Base-by-base conservation (phyloP, 208 protist species). In the Acanthamoeba sp. region DNA sequence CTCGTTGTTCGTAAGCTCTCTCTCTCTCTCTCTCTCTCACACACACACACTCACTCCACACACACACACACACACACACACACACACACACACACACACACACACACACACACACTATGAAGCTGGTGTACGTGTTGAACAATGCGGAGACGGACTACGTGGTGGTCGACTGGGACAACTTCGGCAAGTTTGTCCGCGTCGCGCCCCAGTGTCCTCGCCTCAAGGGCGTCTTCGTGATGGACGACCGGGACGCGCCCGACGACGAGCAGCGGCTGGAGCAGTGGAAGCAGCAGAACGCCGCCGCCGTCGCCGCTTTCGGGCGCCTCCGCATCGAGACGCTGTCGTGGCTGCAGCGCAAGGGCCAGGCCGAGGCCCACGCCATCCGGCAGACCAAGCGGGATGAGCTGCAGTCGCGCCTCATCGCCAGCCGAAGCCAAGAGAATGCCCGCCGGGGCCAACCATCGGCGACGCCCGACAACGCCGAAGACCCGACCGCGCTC, bases 101-200 rank as follows among this genome's bases (percentile, higher is more conserved):
- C 2, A 18, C 48, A 22, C 50, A 14, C 18, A 0, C 50, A 20
- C 50, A 22, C 50, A 55, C 16, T 14, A 18, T 0, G 36, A 7
- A 80, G 71, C 16, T 73, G 22, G 73, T 64, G 32, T 89, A 66
- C 42, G 78, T 95, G 20, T 24, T 95, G 34, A 48, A 82, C 32
- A 38, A 95, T 27, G 29, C 94, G 3, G 78, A 92, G 34, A 27
- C 22, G 24, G 29, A 45, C 64, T 59, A 29, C 29, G 50, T 95
- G 0, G 34, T 95, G 57, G 80, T 16, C 2, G 80, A 88, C 36
- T 80, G 71, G 71, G 80, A 24, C 45, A 88, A 50, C 27, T 40
- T 62, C 9, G 45, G 14, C 12, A 59, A 29, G 36, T 59, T 88
- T 55, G 45, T 88, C n/a, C 18, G 5, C 14, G 10, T 62, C 5